Percentiles rank a stretch among this genome's conserved stretches.
Conservation (phyloP, 306 rosid species). For the Sechiopsis laciniata region DNA sequence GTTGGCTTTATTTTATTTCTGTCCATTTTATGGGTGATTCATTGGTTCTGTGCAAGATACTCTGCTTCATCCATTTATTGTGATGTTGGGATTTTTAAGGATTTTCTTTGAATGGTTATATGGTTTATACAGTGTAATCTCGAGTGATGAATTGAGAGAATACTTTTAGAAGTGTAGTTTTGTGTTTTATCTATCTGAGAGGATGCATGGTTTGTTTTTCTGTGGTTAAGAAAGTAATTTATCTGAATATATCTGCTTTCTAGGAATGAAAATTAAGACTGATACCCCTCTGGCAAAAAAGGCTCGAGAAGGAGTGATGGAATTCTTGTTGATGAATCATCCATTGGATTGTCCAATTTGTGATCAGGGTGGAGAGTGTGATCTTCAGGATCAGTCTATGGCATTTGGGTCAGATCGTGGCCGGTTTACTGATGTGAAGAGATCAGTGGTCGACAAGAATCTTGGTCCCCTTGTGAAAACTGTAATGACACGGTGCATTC, state of each 20-base stretch:
- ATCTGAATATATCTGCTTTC: slow-evolving; percentile 19
- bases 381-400: slow-evolving; percentile 99
- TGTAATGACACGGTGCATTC: slow-evolving; percentile 97
- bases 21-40: too few species aligned
- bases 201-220: slow-evolving; percentile 8
- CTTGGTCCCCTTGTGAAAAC: slow-evolving; percentile 98
- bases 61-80: too few species aligned
- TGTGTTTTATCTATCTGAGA: slow-evolving; percentile 2
- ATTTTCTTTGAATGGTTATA: neutral
- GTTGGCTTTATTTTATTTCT: too few species aligned
- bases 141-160: neutral
- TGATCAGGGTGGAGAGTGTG: slow-evolving; percentile 99
- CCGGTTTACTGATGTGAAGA: slow-evolving; percentile 90
- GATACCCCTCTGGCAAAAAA: slow-evolving; percentile 95
- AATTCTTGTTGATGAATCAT: slow-evolving; percentile 95
- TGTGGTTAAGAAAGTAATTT: slow-evolving; percentile 19
- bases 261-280: slow-evolving; percentile 98
- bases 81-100: neutral
- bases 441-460: slow-evolving; percentile 95
- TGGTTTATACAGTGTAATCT: neutral
- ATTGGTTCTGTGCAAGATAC: too few species aligned
- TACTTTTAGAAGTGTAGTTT: neutral
- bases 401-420: slow-evolving; percentile 99
- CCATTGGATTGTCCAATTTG: slow-evolving; percentile 99
- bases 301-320: slow-evolving; percentile 99